phyloP scores from a whole-genome alignment of 257 asterid species.

The Buddleja alternifolia region DNA sequence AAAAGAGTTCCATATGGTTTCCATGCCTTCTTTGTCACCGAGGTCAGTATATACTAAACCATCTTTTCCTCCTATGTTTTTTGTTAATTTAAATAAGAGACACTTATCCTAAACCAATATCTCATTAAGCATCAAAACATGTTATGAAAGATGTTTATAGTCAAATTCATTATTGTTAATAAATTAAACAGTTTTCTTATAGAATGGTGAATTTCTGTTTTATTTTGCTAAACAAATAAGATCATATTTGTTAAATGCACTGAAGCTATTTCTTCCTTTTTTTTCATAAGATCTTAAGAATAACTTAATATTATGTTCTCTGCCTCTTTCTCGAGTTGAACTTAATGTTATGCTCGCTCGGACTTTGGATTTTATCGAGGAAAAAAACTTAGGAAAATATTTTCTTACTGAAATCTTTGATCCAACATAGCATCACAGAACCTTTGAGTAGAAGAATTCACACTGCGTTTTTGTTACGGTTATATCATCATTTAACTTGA shows the following conservation, averaged over 20 bases:
- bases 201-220: conserved; percentile 1
- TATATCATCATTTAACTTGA: conserved; percentile 19
- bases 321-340: no score
- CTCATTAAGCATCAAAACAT: background rate
- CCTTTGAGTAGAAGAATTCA: background rate
- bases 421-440: no score
- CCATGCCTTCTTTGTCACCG: conserved; percentile 93
- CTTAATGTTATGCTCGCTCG: no score
- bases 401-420: no score
- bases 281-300: no score
- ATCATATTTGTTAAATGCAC: no score
- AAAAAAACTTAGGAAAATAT: no score
- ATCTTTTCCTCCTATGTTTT: background rate
- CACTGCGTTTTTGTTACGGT: background rate
- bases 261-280: no score
- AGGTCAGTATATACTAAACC: conserved; percentile 50
- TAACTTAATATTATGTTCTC: no score
- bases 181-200: background rate
- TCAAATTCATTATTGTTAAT: background rate
- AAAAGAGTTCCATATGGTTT: conserved; percentile 92
- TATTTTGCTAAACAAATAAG: no score
- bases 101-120: background rate
- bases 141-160: background rate
- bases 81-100: background rate
- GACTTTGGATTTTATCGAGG: no score